Evolutionary conservation across 345 rosid species (phyloP).

Genomic region (Mangifera indica): DNA sequence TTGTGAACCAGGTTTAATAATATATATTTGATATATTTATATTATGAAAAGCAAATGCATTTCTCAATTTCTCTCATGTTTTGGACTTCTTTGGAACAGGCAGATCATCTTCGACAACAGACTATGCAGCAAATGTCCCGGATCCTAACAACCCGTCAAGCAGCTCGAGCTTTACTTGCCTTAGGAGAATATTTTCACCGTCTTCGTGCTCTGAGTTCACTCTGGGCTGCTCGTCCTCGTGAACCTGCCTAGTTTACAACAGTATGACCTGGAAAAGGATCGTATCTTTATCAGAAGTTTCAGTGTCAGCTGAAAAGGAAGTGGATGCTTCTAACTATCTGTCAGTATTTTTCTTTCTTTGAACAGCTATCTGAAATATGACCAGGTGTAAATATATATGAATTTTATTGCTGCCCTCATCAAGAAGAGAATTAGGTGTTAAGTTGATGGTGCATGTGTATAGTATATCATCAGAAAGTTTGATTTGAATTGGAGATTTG

Average conservation of each 20-base stretch:
- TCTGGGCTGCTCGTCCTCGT: constrained; percentile 80
- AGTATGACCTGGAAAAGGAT: neutral
- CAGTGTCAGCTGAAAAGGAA: constrained; percentile 8
- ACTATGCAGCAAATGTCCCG: constrained; percentile 71
- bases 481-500: neutral
- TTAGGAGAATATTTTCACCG: constrained; percentile 76
- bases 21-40: no score
- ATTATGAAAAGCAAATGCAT: neutral
- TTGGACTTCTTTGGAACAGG: constrained; percentile 45
- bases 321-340: constrained; percentile 14
- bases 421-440: constrained; percentile 22
- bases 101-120: constrained; percentile 81
- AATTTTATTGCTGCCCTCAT: constrained; percentile 15
- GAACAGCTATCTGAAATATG: constrained; percentile 20
- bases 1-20: constrained; percentile 68
- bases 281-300: neutral
- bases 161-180: constrained; percentile 78
- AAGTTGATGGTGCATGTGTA: constrained; percentile 15
- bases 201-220: constrained; percentile 89
- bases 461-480: neutral
- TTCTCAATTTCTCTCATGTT: neutral
- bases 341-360: neutral
- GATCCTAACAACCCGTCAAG: constrained; percentile 72
- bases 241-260: constrained; percentile 36
- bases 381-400: constrained; percentile 33